These are phyloP conservation scores for Aspergillus sergii DNA, from an alignment of 2,329 filamentous ascomycete species.

Conservation along the genomic window DNA sequence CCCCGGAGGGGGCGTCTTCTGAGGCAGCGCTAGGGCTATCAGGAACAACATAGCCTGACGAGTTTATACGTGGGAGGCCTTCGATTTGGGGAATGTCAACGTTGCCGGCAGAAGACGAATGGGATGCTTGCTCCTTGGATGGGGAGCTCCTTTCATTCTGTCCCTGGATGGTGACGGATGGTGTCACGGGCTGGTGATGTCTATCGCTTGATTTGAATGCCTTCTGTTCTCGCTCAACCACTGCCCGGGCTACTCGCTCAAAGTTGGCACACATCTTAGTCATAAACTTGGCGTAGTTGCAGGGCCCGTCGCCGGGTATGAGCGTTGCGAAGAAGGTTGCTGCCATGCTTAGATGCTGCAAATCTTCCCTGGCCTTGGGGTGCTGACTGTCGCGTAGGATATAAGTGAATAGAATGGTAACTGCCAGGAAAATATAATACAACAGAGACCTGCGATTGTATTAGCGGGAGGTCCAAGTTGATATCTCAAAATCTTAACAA, in stretches of 20 bases:
- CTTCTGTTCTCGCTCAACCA: conserved; percentile 85
- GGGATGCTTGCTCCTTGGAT: conserved; percentile 12
- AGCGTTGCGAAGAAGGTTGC: conserved; percentile 86
- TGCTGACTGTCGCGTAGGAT: conserved; percentile 90
- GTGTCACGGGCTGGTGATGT: conserved; percentile 8
- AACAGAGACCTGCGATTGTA: conserved; percentile 67
- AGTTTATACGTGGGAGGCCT: conserved; percentile 35
- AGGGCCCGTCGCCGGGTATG: conserved; percentile 73
- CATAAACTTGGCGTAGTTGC: conserved; percentile 87
- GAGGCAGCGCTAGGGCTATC: conserved; percentile 22
- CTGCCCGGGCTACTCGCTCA: conserved; percentile 82
- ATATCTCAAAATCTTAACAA: neutral
- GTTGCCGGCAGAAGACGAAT: conserved; percentile 10
- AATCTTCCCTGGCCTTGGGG: conserved; percentile 77
- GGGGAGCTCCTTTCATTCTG: conserved; percentile 3
- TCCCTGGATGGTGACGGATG: neutral
- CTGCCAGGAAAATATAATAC: conserved; percentile 90
- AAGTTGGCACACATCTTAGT: conserved; percentile 87
- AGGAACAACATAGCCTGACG: conserved; percentile 36
- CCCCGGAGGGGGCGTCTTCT: neutral
- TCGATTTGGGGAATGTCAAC: conserved; percentile 31
- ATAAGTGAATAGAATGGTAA: conserved; percentile 90
- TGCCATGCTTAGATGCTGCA: conserved; percentile 83
- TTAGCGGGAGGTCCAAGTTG: conserved; percentile 9
- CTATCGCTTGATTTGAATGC: conserved; percentile 50